Evolutionary conservation across 371 early-diverging fungal species (phyloP), one percentile per base, ranked within the genome.

Genomic region (Mortierella sp.): DNA sequence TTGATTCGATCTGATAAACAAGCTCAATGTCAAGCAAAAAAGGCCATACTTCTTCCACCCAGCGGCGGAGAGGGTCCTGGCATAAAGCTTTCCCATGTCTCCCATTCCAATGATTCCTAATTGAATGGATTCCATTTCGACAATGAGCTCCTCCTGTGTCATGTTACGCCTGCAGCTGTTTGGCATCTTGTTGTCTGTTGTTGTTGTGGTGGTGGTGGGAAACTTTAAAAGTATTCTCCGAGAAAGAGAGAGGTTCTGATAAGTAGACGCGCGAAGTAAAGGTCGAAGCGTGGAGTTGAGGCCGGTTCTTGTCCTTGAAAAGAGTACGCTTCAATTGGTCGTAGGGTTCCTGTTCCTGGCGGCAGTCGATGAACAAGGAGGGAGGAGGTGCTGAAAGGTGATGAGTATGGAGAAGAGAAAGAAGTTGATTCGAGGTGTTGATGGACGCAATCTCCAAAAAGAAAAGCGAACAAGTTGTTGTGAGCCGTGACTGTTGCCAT

Each of bases 61-160:
- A 13, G 95, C 95, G 47, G 91, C 87, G 26, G 89, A 81, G 50
- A 98, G 92, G 50, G 90, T 87, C 28, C 89, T 88, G 1, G 97
- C 98, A 81, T 98, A 99, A 57, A 98, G 94, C 50, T 94, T 91
- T 38, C 98, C 99, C 98, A 99, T 99, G 87, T 97, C 98, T 77
- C 99, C 98, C 76, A 95, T 91, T 45, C 96, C 96, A 76, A 96
- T 95, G 78, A 96, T 94, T 57, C 96, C 96, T 74, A 96, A 89
- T 74, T 96, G 93, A 55, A 93, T 77, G 1, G 89, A 89, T 55
- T 91, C 91, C 83, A 92, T 94, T 83, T 93, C 92, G 54, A 70
- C 47, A 21, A 52, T 50, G 73, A 45, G 50, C n/a, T 47, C 65
- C 21, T 74, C 57, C 28, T 71, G 72, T 21, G 52, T 38, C 24